Base-by-base conservation (phyloP, 805 yeast species). In the Myxozyma geophila region DNA sequence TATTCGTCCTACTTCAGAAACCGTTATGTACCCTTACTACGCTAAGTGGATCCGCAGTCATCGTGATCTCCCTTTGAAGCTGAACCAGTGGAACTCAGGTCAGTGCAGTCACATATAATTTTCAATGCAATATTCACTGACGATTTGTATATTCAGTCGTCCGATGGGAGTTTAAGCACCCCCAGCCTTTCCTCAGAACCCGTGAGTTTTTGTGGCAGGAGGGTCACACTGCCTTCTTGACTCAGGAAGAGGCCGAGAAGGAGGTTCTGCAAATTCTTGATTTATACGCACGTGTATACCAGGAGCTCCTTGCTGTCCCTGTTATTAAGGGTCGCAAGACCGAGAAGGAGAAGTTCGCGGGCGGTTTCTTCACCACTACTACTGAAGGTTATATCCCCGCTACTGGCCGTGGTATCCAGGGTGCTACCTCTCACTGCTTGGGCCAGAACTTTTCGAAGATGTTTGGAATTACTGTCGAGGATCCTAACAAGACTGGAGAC, bases 131-230 rank as follows among this genome's bases (percentile, higher is more conserved):
- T 21, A 19, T 6, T 13, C 9, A 12, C 36, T 12, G 35, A 4
- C 17, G 15, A 40, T 5, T 7, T 13, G 15, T 9, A 7, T 0
- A 33, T 6, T 17, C 28, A 57, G 99, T 95, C 51, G 99, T 95
- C 56, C 89, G 99, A 83, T 95, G 99, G 99, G 99, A 95, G 81
- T 95, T 95, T 82, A 95, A 95, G 83, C 98, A 95, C 79, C 99
- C 99, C 63, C 99, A 95, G 81, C 99, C 99, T 56, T 95, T 95
- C 79, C 81, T 95, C 76, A 89, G 99, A 85, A 96, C 99, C 13
- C 89, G 99, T 81, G 99, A 95, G 80, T 95, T 95, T 81, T 83
- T 95, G 78, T 95, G 99, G 99, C 99, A 95, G 81, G 99, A 95
- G 81, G 99, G 99, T 72, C 99, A 95, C 82, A 95, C 99, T 56